Percentiles rank a stretch among this genome's conserved stretches.
Conservation (phyloP, 495 filamentous ascomycete species). For the Penicillium lividum region DNA sequence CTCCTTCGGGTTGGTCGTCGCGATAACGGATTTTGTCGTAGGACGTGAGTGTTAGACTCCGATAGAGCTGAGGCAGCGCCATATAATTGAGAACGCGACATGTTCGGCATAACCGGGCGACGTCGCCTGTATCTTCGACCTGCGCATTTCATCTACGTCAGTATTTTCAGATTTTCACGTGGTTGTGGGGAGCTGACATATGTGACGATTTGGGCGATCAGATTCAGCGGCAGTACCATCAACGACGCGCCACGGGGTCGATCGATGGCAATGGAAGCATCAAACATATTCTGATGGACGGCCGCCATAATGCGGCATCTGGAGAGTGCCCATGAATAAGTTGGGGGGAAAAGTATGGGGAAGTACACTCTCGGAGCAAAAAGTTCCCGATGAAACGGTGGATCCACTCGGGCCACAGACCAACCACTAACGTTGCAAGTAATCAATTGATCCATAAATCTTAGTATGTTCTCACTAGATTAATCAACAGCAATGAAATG, state of each 20-base stretch:
- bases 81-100: slow-evolving; percentile 67
- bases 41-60: slow-evolving; percentile 55
- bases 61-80: slow-evolving; percentile 62
- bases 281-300: slow-evolving; percentile 52
- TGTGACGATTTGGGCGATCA: slow-evolving; percentile 57
- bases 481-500: too few species aligned
- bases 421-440: slow-evolving; percentile 3
- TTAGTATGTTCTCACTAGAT: too few species aligned
- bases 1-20: slow-evolving; percentile 59
- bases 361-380: slow-evolving; percentile 20
- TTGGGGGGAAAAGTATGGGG: slow-evolving; percentile 20
- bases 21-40: slow-evolving; percentile 63
- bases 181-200: slow-evolving; percentile 40
- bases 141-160: slow-evolving; percentile 19
- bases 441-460: too few species aligned
- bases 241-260: slow-evolving; percentile 36
- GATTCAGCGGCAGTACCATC: slow-evolving; percentile 56
- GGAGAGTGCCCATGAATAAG: slow-evolving; percentile 29
- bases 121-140: slow-evolving; percentile 58
- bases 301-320: slow-evolving; percentile 48
- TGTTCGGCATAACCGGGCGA: slow-evolving; percentile 59
- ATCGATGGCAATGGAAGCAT: slow-evolving; percentile 38
- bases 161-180: slow-evolving; percentile 15
- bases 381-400: slow-evolving; percentile 23
- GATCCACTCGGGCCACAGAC: slow-evolving; percentile 17